Base-by-base conservation (phyloP, 768 basidiomycete species). In the Lactarius sanguifluus region DNA sequence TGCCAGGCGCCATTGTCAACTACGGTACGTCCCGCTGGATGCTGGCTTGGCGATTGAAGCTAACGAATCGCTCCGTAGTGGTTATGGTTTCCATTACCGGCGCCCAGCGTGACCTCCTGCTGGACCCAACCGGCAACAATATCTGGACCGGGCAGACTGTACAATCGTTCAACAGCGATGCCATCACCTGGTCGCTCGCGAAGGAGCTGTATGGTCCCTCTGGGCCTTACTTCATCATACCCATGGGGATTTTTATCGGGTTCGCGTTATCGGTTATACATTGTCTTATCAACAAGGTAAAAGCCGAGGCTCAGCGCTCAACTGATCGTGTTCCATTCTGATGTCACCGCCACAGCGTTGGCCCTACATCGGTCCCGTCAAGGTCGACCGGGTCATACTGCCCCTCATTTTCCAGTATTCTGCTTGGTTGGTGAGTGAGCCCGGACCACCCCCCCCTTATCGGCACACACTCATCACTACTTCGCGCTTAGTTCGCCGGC, bases 171-270 rank as follows among this genome's bases (percentile, higher is more conserved):
- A 87, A 87, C 73, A 86, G 83, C 61, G 78, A 80, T 5, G 85
- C 86, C 2, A 80, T 87, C 7, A 86, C 86, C 6, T 88, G 86
- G 86, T 85, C 86, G 2, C 77, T 88, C 20, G 85, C 86, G 3
- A 85, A 84, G 64, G 72, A 85, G 45, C 74, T 88, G 6, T 88
- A 87, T 68, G 81, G 84, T 0, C 78, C 77, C 50, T 74, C 78
- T 45, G 84, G 85, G 0, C 83, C 82, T 9, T 88, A 88, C 71
- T 81, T 84, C 70, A 78, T 85, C 61, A 77, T 88, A 38, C 86
- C 85, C 0, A 75, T 86, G 75, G 77, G 80, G 55, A 73, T 86
- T 61, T 59, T 86, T n/a, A 79, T 87, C 65, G 86, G 86, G 12
- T 81, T 84, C 76, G 78, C 78, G 2, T 80, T 81, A 1, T 85